phyloP scores from a whole-genome alignment of 441 rosid species.

The Cnidoscolus chayamansa region DNA sequence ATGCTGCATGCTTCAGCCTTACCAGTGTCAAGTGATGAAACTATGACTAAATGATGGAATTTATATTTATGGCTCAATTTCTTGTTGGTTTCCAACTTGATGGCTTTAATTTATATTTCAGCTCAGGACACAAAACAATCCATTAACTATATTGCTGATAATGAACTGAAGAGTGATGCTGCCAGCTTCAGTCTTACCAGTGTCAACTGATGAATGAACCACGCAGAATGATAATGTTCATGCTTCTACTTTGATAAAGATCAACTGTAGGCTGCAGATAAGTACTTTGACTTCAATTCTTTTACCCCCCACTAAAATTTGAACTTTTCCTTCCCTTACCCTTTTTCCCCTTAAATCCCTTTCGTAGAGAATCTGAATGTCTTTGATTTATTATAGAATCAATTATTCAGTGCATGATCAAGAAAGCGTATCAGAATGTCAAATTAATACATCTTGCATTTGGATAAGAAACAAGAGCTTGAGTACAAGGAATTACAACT shows the following conservation, averaged over 20 bases:
- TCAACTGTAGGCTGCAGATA: not conserved
- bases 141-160: slow-evolving; percentile 50
- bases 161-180: slow-evolving; percentile 79
- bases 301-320: slow-evolving; percentile 29
- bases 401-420: slow-evolving; percentile 5
- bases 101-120: slow-evolving; percentile 21
- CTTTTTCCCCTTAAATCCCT: not conserved
- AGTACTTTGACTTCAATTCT: slow-evolving; percentile 8
- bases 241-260: too few relatives aligned
- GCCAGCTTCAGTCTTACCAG: slow-evolving; percentile 86
- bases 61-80: not conserved
- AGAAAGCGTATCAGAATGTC: not conserved
- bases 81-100: not conserved
- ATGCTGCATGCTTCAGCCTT: slow-evolving; percentile 81
- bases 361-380: slow-evolving; percentile 11
- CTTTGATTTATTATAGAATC: slow-evolving; percentile 3
- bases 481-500: not conserved
- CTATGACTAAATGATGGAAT: not conserved
- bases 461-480: not conserved
- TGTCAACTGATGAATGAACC: slow-evolving; percentile 40
- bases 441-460: not conserved
- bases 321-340: slow-evolving; percentile 1
- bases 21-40: slow-evolving; percentile 60
- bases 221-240: not conserved
- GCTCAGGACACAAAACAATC: slow-evolving; percentile 59